phyloP scores from a whole-genome alignment of 2,329 filamentous ascomycete species.

The Monascus ruber region DNA sequence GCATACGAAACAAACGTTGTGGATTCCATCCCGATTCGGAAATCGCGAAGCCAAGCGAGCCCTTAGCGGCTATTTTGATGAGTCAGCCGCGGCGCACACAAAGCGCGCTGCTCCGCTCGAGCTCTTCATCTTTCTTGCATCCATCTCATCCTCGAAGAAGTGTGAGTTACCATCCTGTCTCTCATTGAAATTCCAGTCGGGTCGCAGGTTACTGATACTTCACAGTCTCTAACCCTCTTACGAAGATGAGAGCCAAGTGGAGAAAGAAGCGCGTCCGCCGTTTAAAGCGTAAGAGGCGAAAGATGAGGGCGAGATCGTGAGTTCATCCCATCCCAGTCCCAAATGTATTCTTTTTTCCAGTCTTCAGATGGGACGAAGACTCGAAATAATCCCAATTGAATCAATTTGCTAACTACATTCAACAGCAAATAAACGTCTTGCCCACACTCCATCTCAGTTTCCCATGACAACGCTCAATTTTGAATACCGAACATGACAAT shows the following conservation, averaged over 20 bases:
- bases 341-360: background rate
- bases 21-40: conserved; percentile 1
- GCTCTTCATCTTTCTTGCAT: conserved; percentile 27
- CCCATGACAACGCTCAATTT: conserved; percentile 23
- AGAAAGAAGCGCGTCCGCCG: conserved; percentile 99
- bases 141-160: conserved; percentile 37
- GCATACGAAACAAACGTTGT: background rate
- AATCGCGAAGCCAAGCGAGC: conserved; percentile 13
- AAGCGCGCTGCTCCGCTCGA: conserved; percentile 22
- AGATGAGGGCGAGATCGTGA: conserved; percentile 96
- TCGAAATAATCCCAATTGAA: background rate
- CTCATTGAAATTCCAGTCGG: background rate
- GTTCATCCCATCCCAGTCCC: conserved; percentile 24
- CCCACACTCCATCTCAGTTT: conserved; percentile 43
- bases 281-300: conserved; percentile 99
- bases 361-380: no score
- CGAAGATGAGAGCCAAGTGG: conserved; percentile 88
- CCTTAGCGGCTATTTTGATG: conserved; percentile 20
- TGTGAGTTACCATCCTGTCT: conserved; percentile 20
- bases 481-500: conserved; percentile 28
- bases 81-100: conserved; percentile 32
- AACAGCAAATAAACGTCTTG: conserved; percentile 57
- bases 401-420: conserved; percentile 20
- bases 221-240: conserved; percentile 23
- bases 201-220: conserved; percentile 4